A percentile compares a stretch with the other conserved stretches of the same genome.
These are phyloP conservation scores for Termitomyces sp. DNA, from an alignment of 768 basidiomycete genomes.

Conservation along the genomic window DNA sequence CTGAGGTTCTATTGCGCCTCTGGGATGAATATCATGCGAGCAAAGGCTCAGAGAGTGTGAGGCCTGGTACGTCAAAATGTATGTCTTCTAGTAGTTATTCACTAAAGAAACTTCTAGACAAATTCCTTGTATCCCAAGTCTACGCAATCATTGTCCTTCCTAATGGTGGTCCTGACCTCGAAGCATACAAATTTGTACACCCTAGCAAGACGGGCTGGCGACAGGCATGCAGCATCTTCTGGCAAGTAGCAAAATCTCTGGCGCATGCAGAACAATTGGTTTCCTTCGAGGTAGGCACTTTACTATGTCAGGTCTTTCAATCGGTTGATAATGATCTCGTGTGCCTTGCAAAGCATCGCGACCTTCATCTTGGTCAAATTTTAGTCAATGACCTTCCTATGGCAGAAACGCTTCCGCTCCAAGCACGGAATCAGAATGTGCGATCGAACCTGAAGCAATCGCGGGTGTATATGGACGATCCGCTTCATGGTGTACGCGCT, in stretches of 20 bases:
- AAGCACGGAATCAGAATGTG: constrained; percentile 29
- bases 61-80: constrained; percentile 57
- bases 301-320: neutral
- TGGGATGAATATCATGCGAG: constrained; percentile 82
- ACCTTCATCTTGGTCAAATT: constrained; percentile 98
- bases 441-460: constrained; percentile 16
- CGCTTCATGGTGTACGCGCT: constrained; percentile 59
- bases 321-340: neutral
- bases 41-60: constrained; percentile 78
- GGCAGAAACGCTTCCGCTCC: constrained; percentile 21
- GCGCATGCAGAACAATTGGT: constrained; percentile 75
- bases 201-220: constrained; percentile 64
- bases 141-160: constrained; percentile 90
- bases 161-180: constrained; percentile 88
- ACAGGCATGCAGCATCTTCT: constrained; percentile 85
- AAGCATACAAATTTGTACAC: constrained; percentile 67
- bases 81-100: neutral
- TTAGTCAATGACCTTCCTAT: constrained; percentile 58
- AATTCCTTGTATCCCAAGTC: constrained; percentile 66
- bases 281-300: constrained; percentile 73
- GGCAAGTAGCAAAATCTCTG: constrained; percentile 80
- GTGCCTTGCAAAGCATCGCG: constrained; percentile 68
- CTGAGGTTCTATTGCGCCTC: constrained; percentile 63
- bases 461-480: constrained; percentile 58
- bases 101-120: constrained; percentile 39